Evolutionary conservation across 331 rosid species (phyloP).

Genomic region (Pyracantha coccinea): DNA sequence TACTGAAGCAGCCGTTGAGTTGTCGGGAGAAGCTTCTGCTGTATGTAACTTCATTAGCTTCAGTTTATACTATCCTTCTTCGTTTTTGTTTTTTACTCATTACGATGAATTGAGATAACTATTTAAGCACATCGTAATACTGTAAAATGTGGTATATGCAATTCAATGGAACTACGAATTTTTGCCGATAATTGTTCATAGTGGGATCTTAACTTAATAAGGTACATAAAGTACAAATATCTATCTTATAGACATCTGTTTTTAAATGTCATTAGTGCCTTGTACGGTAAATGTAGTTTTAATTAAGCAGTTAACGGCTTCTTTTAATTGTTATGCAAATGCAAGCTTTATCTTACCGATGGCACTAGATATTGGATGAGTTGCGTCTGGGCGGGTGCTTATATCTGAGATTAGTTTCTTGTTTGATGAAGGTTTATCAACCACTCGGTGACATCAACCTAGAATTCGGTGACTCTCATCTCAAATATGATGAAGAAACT

Average conservation of each 20-base stretch:
- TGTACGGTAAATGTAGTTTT: neutral
- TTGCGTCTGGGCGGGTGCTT: neutral
- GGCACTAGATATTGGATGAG: neutral
- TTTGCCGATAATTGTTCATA: neutral
- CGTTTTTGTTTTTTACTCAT: no score
- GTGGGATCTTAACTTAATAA: neutral
- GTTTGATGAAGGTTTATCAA: slow-evolving; percentile 71
- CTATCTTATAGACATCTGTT: neutral
- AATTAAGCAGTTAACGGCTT: neutral
- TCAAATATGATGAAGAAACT: slow-evolving; percentile 43
- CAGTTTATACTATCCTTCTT: neutral
- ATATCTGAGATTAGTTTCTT: slow-evolving; percentile 12
- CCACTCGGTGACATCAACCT: slow-evolving; percentile 75
- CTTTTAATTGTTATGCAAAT: neutral
- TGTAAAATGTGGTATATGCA: neutral
- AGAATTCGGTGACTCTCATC: slow-evolving; percentile 73
- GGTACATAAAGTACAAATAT: neutral
- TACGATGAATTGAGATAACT: no score
- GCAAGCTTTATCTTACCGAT: neutral
- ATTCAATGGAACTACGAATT: neutral
- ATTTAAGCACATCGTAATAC: no score
- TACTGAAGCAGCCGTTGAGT: slow-evolving; percentile 61
- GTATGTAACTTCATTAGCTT: slow-evolving; percentile 33
- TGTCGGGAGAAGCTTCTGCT: slow-evolving; percentile 62
- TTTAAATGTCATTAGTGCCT: neutral